These are phyloP conservation scores for Pigoraptor vietnamica DNA, from an alignment of 78 protist species.

Conservation along the genomic window DNA sequence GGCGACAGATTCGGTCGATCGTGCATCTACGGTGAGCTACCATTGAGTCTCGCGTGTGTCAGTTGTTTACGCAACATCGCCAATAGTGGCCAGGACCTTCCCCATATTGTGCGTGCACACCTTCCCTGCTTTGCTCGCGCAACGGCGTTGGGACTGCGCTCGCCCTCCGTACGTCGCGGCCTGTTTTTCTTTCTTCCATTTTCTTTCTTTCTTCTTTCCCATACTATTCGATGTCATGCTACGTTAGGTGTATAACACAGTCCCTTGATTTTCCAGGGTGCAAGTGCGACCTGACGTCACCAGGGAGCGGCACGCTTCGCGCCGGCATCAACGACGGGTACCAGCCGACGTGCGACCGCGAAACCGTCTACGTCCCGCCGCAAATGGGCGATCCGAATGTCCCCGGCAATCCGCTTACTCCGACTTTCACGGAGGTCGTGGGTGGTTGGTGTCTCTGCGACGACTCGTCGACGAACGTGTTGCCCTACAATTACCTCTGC, in stretches of 20 bases:
- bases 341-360: neutral
- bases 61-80: no score
- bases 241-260: neutral
- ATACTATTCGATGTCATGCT: neutral
- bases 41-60: no score
- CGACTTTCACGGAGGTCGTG: neutral
- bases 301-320: neutral
- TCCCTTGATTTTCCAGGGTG: neutral
- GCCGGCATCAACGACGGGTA: neutral
- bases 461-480: neutral
- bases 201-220: no score
- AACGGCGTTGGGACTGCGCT: no score
- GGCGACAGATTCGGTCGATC: no score
- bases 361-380: no score
- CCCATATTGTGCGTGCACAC: no score
- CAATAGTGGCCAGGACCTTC: no score
- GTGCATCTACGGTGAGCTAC: no score
- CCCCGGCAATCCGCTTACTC: neutral
- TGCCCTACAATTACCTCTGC: neutral
- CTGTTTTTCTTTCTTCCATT: no score
- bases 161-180: no score
- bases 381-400: neutral
- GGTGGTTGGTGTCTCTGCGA: neutral
- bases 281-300: neutral
- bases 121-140: no score